Evolutionary conservation across 2,329 filamentous ascomycete genomes (phyloP).

Genomic region (Fusarium humuli): DNA sequence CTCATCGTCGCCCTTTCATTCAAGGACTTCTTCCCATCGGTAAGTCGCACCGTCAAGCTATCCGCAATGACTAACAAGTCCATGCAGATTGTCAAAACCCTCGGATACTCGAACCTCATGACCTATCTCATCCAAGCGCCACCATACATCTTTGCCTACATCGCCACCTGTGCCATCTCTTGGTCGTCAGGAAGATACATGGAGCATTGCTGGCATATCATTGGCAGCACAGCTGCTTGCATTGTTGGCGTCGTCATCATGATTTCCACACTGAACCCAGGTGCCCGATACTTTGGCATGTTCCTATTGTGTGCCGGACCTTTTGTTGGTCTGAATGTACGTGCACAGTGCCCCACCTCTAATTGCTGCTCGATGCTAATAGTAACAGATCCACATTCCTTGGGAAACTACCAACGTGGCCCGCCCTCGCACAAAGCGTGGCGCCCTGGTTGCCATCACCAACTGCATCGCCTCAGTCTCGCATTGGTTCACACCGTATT

Average conservation of each 20-base stretch:
- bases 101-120: neutral
- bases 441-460: neutral
- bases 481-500: neutral
- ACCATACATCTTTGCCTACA: neutral
- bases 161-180: neutral
- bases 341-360: no score
- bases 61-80: neutral
- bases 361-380: no score
- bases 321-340: neutral
- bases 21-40: slow-evolving; percentile 5
- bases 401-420: slow-evolving; percentile 2
- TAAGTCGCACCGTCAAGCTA: neutral
- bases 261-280: neutral
- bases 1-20: slow-evolving; percentile 1
- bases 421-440: slow-evolving; percentile 1
- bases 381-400: neutral
- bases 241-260: neutral
- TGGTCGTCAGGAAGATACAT: neutral
- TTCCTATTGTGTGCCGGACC: neutral
- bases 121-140: neutral
- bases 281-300: slow-evolving; percentile 2
- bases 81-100: neutral
- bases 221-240: neutral
- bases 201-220: neutral
- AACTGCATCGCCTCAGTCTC: slow-evolving; percentile 4